Percentiles rank a stretch among this genome's conserved stretches.
Conservation (phyloP, 1,284 basidiomycete species). For the Melampsora americana region DNA sequence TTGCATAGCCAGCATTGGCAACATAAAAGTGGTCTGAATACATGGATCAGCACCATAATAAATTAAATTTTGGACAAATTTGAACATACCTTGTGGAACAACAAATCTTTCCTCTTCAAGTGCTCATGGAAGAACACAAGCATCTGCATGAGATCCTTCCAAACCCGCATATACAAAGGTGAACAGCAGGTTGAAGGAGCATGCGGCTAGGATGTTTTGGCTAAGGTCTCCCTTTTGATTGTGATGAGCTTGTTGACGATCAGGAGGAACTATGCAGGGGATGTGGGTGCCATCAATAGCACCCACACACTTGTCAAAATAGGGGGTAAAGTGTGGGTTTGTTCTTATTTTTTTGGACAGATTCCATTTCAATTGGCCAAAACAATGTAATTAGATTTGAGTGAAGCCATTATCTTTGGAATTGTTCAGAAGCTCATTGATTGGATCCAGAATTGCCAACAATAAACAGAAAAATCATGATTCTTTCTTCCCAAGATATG, state of each 20-base stretch:
- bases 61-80: too few relatives aligned
- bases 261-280: too few relatives aligned
- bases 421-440: neutral
- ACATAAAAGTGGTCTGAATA: neutral
- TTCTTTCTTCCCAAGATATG: too few relatives aligned
- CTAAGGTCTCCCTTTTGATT: constrained; percentile 52
- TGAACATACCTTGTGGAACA: constrained; percentile 9
- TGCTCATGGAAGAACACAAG: constrained; percentile 54
- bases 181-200: constrained; percentile 51
- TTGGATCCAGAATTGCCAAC: neutral
- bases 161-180: too few relatives aligned
- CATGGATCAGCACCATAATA: too few relatives aligned
- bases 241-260: too few relatives aligned
- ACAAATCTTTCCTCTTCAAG: constrained; percentile 42
- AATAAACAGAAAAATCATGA: neutral
- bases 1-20: too few relatives aligned
- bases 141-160: too few relatives aligned
- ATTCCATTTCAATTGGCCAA: neutral
- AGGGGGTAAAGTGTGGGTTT: constrained; percentile 46
- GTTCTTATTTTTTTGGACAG: neutral
- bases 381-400: neutral
- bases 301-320: too few relatives aligned
- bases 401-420: neutral
- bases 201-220: constrained; percentile 53
- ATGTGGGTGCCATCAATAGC: too few relatives aligned